These are phyloP conservation scores for Maudiozyma turicensis DNA, from an alignment of 805 yeast species.

Conservation along the genomic window DNA sequence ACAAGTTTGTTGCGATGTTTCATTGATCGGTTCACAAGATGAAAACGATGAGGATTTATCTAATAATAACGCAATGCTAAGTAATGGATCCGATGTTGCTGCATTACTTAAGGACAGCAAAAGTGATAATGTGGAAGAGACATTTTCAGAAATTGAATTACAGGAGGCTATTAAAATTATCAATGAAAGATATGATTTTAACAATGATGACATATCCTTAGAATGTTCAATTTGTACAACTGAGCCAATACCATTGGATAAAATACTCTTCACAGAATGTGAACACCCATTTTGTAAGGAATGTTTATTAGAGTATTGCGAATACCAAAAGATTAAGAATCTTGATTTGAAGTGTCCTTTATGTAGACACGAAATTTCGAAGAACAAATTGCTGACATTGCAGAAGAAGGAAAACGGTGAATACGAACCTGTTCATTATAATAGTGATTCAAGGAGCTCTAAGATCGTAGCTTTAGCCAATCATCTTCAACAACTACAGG, in stretches of 20 bases:
- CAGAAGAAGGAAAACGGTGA: constrained; percentile 20
- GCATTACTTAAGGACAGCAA: background rate
- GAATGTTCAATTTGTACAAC: constrained; percentile 85
- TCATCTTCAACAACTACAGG: constrained; percentile 46
- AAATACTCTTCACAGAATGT: constrained; percentile 59
- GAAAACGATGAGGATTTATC: constrained; percentile 44
- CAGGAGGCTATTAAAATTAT: background rate
- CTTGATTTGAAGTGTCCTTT: constrained; percentile 58
- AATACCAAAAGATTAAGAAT: constrained; percentile 45
- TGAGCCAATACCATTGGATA: constrained; percentile 47
- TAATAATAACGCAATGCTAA: constrained; percentile 7
- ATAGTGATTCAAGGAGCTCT: constrained; percentile 43
- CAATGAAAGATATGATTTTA: constrained; percentile 22
- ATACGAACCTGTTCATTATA: constrained; percentile 14
- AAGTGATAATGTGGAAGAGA: background rate
- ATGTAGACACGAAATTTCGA: constrained; percentile 53
- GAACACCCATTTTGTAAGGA: constrained; percentile 69
- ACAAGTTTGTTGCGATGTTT: constrained; percentile 81
- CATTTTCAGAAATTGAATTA: constrained; percentile 5
- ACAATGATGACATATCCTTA: constrained; percentile 31
- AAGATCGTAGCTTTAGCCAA: constrained; percentile 60
- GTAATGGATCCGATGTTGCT: constrained; percentile 4
- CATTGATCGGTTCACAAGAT: constrained; percentile 42
- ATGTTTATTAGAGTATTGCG: constrained; percentile 67
- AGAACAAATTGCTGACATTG: constrained; percentile 34